phyloP scores from a whole-genome alignment of 495 filamentous ascomycete species.

The Diplogelasinospora grovesii region DNA sequence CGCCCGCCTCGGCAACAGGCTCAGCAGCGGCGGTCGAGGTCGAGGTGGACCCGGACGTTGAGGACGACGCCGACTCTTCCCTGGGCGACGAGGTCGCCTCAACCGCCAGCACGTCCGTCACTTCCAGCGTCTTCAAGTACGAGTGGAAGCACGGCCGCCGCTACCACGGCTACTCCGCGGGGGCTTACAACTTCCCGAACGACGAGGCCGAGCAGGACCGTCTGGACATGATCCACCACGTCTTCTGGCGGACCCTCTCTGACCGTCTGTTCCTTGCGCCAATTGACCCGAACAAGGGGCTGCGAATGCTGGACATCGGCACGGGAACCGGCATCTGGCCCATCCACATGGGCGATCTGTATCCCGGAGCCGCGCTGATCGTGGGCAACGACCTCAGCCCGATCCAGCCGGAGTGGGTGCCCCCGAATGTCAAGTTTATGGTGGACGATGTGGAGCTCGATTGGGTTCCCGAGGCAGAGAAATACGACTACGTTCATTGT shows the following conservation, averaged over 20 bases:
- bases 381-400: constrained; percentile 48
- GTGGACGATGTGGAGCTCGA: constrained; percentile 50
- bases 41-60: too few species aligned
- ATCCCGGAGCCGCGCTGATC: constrained; percentile 18
- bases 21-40: too few species aligned
- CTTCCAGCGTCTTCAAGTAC: constrained; percentile 43
- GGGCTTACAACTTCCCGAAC: constrained; percentile 49
- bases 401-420: constrained; percentile 48
- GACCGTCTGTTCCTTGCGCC: constrained; percentile 33
- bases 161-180: constrained; percentile 48
- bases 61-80: constrained; percentile 20
- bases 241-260: constrained; percentile 31
- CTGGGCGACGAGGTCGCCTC: constrained; percentile 7
- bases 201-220: constrained; percentile 58
- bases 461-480: constrained; percentile 44
- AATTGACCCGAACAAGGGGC: constrained; percentile 14
- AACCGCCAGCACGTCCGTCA: constrained; percentile 31
- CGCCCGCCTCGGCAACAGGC: too few species aligned
- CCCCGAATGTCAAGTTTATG: constrained; percentile 48
- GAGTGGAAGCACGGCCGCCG: constrained; percentile 35
- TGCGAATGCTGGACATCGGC: constrained; percentile 19
- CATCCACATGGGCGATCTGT: constrained; percentile 19
- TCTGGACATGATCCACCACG: constrained; percentile 60
- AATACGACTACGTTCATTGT: constrained; percentile 49
- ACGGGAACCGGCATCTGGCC: constrained; percentile 23